Conservation (phyloP, 371 early-diverging fungal species). For the Hamiltosporidium tvaerminnensis region DNA sequence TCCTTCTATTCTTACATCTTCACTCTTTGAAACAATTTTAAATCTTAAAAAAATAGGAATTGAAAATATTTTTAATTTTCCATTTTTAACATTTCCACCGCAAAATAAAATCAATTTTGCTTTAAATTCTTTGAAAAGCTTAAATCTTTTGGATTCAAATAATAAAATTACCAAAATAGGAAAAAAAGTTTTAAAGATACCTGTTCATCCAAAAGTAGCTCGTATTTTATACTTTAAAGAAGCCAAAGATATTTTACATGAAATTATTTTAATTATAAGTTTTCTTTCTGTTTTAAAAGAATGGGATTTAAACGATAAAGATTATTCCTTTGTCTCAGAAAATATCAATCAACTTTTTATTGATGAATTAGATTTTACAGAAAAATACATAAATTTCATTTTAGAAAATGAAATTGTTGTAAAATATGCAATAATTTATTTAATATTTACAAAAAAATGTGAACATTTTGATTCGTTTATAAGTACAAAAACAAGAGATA, state of each 20-base stretch:
- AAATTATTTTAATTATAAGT: background rate
- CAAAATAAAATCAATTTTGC: background rate
- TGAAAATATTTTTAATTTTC: constrained; percentile 74
- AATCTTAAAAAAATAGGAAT: constrained; percentile 85
- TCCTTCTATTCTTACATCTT: constrained; percentile 80
- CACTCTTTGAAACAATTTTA: constrained; percentile 75
- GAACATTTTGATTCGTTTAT: too few species aligned
- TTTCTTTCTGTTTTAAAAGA: too few species aligned
- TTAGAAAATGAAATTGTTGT: background rate
- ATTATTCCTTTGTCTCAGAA: background rate
- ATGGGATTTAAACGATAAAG: too few species aligned
- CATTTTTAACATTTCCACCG: constrained; percentile 70
- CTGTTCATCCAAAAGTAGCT: background rate
- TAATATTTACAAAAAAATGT: too few species aligned
- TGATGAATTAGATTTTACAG: background rate
- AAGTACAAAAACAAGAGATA: too few species aligned
- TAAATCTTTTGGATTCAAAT: background rate
- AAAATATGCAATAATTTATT: too few species aligned
- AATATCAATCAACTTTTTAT: background rate
- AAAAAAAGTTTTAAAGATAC: background rate
- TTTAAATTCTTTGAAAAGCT: background rate
- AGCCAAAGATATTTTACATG: background rate
- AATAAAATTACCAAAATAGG: background rate
- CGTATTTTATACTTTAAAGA: background rate
- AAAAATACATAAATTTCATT: background rate